Evolutionary conservation across 768 basidiomycete genomes (phyloP).

Genomic region (Boletus huronensis): DNA sequence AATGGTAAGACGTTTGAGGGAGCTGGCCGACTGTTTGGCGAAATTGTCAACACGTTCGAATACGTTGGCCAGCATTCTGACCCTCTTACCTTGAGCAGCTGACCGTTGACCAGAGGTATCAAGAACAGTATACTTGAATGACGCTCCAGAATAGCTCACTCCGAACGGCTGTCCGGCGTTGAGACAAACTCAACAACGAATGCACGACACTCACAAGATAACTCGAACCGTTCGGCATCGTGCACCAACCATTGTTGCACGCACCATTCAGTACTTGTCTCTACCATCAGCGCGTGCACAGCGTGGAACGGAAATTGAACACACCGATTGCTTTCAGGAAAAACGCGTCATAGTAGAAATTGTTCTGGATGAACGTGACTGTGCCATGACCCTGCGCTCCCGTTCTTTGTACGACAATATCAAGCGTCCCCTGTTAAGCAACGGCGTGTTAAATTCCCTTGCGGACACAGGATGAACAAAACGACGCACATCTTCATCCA

Average conservation of each 20-base stretch:
- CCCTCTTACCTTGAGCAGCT: constrained; percentile 74
- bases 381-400: constrained; percentile 62
- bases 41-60: constrained; percentile 1
- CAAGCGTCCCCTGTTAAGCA: constrained; percentile 71
- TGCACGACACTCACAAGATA: constrained; percentile 64
- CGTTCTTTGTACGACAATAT: constrained; percentile 86
- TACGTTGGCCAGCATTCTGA: not conserved
- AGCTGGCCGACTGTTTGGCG: constrained; percentile 76
- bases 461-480: not conserved
- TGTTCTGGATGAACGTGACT: constrained; percentile 87
- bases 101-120: constrained; percentile 86
- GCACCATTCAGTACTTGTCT: constrained; percentile 84
- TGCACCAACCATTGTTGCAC: constrained; percentile 80
- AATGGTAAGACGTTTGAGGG: constrained; percentile 88
- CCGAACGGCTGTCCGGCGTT: constrained; percentile 70
- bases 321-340: constrained; percentile 94
- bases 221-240: constrained; percentile 51
- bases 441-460: not conserved
- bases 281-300: not conserved
- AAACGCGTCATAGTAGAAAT: constrained; percentile 98
- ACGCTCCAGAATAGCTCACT: constrained; percentile 90
- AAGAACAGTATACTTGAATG: constrained; percentile 95
- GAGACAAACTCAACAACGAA: not conserved
- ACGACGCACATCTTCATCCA: constrained; percentile 88
- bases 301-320: constrained; percentile 20